A percentile compares a stretch with the other conserved stretches of the same genome.
These are phyloP conservation scores for Parasitella parasitica DNA, from an alignment of 371 early-diverging fungal species.

Conservation along the genomic window DNA sequence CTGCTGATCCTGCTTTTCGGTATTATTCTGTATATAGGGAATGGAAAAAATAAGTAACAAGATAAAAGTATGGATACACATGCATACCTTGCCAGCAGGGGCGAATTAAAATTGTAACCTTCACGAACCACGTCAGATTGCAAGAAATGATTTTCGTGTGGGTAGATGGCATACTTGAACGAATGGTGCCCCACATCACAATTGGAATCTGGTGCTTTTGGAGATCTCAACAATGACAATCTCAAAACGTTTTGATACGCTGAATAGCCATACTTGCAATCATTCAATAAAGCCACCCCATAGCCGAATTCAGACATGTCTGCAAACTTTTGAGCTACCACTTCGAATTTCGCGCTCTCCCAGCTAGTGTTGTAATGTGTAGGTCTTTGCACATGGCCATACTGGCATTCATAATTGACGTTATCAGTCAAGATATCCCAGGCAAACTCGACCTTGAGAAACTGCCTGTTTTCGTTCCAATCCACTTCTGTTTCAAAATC, in stretches of 20 bases:
- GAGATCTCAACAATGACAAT: slow-evolving; percentile 81
- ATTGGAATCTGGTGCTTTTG: slow-evolving; percentile 60
- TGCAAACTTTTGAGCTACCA: slow-evolving; percentile 92
- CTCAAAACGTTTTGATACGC: slow-evolving; percentile 77
- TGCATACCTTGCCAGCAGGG: slow-evolving; percentile 55
- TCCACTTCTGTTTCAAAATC: slow-evolving; percentile 89
- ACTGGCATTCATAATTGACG: slow-evolving; percentile 92
- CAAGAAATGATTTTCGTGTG: slow-evolving; percentile 80
- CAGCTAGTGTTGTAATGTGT: slow-evolving; percentile 92
- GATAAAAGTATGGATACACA: background rate
- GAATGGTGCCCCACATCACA: slow-evolving; percentile 63
- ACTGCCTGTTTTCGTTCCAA: slow-evolving; percentile 90
- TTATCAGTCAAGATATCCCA: slow-evolving; percentile 76
- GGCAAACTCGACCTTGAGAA: slow-evolving; percentile 89
- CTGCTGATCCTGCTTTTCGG: slow-evolving; percentile 4
- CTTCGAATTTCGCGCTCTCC: slow-evolving; percentile 94
- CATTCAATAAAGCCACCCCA: slow-evolving; percentile 88
- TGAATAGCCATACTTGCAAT: slow-evolving; percentile 86
- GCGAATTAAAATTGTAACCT: slow-evolving; percentile 86
- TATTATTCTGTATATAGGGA: slow-evolving; percentile 7
- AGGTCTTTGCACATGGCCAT: slow-evolving; percentile 83
- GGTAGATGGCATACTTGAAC: slow-evolving; percentile 86
- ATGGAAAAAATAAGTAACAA: too few relatives aligned
- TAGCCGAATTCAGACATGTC: slow-evolving; percentile 90
- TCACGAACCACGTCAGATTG: slow-evolving; percentile 80